Evolutionary conservation across 164 flowering plant species (phyloP).

Genomic region (Sedum album): DNA sequence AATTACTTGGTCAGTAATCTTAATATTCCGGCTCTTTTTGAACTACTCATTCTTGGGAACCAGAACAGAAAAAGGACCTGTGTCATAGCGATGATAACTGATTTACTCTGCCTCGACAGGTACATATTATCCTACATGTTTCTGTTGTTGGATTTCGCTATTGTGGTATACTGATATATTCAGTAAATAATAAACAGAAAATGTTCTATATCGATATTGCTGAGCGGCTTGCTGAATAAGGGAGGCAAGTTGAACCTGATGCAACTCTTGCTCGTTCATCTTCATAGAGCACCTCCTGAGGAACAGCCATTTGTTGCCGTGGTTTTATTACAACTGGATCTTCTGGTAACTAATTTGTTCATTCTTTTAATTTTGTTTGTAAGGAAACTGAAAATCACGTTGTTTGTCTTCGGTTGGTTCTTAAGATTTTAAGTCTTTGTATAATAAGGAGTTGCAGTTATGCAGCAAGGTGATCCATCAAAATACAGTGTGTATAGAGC

Average conservation of each 20-base stretch:
- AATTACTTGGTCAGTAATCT: slow-evolving; percentile 42
- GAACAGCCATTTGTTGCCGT: slow-evolving; percentile 50
- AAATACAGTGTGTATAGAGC: slow-evolving; percentile 49
- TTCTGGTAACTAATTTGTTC: slow-evolving; percentile 35
- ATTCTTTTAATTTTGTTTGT: not conserved
- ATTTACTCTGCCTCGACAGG: slow-evolving; percentile 52
- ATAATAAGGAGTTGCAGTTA: slow-evolving; percentile 27
- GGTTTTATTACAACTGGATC: slow-evolving; percentile 55
- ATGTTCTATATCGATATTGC: slow-evolving; percentile 26
- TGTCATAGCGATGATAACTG: slow-evolving; percentile 34
- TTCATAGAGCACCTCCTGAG: slow-evolving; percentile 43
- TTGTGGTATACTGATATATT: not conserved
- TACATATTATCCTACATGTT: slow-evolving; percentile 10
- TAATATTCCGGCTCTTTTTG: slow-evolving; percentile 33
- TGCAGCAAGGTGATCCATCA: slow-evolving; percentile 49
- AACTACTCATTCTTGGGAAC: slow-evolving; percentile 29
- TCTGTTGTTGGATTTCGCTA: not conserved
- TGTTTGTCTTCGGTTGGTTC: not conserved
- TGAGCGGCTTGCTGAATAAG: slow-evolving; percentile 32
- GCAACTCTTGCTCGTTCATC: slow-evolving; percentile 46
- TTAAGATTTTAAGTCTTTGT: not conserved
- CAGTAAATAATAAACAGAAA: slow-evolving; percentile 30
- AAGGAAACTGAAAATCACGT: not conserved
- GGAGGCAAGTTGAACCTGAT: slow-evolving; percentile 40
- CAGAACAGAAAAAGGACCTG: slow-evolving; percentile 11